A percentile compares a stretch with the other conserved stretches of the same genome.
These are phyloP conservation scores for Saccharomycopsis capsularis DNA, from an alignment of 805 yeast species.

Conservation along the genomic window DNA sequence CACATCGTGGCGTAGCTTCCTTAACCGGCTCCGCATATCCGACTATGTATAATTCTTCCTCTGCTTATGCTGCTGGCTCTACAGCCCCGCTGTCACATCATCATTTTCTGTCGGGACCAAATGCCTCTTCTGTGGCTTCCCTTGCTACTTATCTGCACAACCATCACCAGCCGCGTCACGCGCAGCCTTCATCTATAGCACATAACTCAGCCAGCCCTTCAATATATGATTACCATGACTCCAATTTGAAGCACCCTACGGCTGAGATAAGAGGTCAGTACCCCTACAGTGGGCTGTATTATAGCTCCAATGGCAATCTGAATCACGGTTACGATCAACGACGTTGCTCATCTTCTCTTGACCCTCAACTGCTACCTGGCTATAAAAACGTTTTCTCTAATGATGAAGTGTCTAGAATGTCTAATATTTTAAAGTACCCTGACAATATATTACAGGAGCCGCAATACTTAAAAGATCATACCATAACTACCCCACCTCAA, in stretches of 20 bases:
- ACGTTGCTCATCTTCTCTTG: no score
- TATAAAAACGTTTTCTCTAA: conserved; percentile 6
- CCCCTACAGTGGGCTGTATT: not conserved
- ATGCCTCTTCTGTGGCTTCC: no score
- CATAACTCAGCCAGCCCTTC: not conserved
- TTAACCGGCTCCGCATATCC: not conserved
- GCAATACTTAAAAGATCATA: no score
- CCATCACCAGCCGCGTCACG: not conserved
- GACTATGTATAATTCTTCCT: not conserved
- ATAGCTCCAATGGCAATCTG: not conserved
- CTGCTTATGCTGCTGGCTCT: no score
- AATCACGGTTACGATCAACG: not conserved
- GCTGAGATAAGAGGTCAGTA: not conserved
- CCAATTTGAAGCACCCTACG: not conserved
- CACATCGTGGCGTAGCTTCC: no score
- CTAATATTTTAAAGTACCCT: conserved; percentile 9
- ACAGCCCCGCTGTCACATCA: no score
- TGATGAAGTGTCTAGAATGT: conserved; percentile 2
- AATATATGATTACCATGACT: conserved; percentile 3
- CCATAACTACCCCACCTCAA: no score
- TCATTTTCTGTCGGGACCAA: no score
- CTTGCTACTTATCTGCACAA: not conserved
- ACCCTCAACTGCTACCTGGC: conserved; percentile 4
- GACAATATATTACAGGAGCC: not conserved
- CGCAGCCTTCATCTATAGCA: not conserved